Conservation (phyloP, 805 yeast species). For the Lipomyces chichibuensis region DNA sequence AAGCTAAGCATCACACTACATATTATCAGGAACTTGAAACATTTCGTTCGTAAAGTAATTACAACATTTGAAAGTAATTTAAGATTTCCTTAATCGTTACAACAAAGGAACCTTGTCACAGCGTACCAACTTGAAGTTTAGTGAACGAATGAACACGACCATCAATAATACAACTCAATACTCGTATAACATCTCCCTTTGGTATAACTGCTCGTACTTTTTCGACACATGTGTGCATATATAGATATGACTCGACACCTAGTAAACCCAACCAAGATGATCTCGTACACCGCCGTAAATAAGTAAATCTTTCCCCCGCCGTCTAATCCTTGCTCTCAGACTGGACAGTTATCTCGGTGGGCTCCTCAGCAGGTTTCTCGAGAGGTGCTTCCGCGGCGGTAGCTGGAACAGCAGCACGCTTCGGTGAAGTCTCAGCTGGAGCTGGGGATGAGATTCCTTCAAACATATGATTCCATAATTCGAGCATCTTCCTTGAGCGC, state of each 20-base stretch:
- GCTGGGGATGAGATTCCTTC: constrained; percentile 20
- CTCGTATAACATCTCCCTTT: neutral
- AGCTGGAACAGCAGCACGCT: neutral
- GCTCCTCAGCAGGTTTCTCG: neutral
- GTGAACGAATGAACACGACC: neutral
- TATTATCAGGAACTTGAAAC: neutral
- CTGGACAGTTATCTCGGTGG: neutral
- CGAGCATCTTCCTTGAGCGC: constrained; percentile 39
- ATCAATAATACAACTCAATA: neutral
- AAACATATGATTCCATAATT: constrained; percentile 37
- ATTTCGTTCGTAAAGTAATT: neutral
- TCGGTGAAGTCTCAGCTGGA: constrained; percentile 1
- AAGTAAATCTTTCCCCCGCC: neutral
- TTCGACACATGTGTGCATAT: neutral
- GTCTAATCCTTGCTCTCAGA: neutral
- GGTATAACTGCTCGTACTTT: neutral
- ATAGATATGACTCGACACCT: neutral
- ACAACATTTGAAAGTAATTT: neutral
- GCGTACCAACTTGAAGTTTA: neutral
- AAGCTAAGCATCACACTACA: too few species aligned
- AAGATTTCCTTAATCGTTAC: neutral
- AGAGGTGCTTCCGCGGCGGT: neutral
- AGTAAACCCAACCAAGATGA: neutral
- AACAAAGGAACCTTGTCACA: neutral
- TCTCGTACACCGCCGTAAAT: neutral